Base-by-base conservation (phyloP, 2,329 filamentous ascomycete species). In the Basipetospora chlamydospora region DNA sequence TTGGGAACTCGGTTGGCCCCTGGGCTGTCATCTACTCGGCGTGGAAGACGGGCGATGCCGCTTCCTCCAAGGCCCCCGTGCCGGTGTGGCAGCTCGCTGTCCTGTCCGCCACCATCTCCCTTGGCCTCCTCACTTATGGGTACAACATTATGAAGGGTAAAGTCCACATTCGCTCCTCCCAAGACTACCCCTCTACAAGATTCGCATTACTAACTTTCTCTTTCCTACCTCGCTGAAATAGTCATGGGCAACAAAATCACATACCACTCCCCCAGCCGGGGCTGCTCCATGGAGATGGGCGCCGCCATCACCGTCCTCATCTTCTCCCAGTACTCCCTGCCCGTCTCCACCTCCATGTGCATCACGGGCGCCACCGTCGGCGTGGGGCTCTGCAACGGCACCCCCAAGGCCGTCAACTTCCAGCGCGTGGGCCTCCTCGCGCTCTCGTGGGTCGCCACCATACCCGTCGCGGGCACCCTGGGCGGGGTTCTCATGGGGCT, bases 221-320 rank as follows among this genome's bases (percentile, higher is more conserved):
- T 50, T 41, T n/a, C n/a, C n/a, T n/a, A n/a, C n/a, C 49, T 39
- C n/a, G 25, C 11, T 35, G 21, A 16, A 21, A 43, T 44, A 75
- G 76, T 81, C 56, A 84, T 85, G 79, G 80, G 80, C 37, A 86
- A 85, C 66, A 80, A 80, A 58, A 76, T 82, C 54, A 83, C 78
- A 40, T 80, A 80, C 56, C 77, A 81, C 58, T 67, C 63, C 16
- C 65, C 65, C 20, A 61, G 55, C 46, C 57, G 65, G 45, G 65
- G 63, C 35, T 81, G 61, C 47, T 83, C 77, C 35, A 86, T 86
- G 80, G 80, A 86, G 53, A 71, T 86, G 70, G 80, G 80, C 32
- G 79, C 80, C 30, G 78, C 80, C 45, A 73, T 86, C 46, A 85
- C 80, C 8, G 73, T 85, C 41, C 70, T 85, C 17, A 57, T 86